These are phyloP conservation scores for Trichoderma hamatum DNA, from an alignment of 2,329 filamentous ascomycete genomes.

Conservation along the genomic window DNA sequence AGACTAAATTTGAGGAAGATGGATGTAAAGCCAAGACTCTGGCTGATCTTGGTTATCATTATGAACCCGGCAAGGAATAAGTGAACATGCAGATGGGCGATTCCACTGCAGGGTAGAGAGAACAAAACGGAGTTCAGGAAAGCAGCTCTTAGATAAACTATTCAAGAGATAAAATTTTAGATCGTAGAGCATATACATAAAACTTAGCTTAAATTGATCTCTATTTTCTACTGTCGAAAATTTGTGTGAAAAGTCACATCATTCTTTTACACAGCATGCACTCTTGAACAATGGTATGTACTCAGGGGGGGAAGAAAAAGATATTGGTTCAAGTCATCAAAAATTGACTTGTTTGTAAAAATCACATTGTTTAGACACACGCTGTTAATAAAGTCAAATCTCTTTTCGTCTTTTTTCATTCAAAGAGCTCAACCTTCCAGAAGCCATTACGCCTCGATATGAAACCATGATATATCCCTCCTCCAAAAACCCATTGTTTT, in stretches of 20 bases:
- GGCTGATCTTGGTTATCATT: slow-evolving; percentile 72
- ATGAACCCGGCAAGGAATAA: slow-evolving; percentile 37
- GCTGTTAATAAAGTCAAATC: slow-evolving; percentile 36
- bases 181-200: not conserved
- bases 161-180: not conserved
- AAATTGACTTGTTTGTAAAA: slow-evolving; percentile 15
- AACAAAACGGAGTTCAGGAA: not conserved
- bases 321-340: slow-evolving; percentile 15
- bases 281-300: not conserved
- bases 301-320: not conserved
- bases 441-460: slow-evolving; percentile 46
- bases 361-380: slow-evolving; percentile 25
- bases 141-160: not conserved
- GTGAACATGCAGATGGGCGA: not conserved
- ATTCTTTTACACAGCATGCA: not conserved
- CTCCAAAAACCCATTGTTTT: slow-evolving; percentile 32
- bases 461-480: slow-evolving; percentile 40
- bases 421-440: slow-evolving; percentile 41
- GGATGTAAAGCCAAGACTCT: slow-evolving; percentile 68
- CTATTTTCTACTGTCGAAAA: not conserved
- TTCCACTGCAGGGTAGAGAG: not conserved
- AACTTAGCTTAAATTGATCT: not conserved
- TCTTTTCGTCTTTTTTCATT: slow-evolving; percentile 38
- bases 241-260: not conserved
- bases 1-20: slow-evolving; percentile 68